phyloP scores from a whole-genome alignment of 2,329 filamentous ascomycete genomes.

The Arthrocladium fulminans region DNA sequence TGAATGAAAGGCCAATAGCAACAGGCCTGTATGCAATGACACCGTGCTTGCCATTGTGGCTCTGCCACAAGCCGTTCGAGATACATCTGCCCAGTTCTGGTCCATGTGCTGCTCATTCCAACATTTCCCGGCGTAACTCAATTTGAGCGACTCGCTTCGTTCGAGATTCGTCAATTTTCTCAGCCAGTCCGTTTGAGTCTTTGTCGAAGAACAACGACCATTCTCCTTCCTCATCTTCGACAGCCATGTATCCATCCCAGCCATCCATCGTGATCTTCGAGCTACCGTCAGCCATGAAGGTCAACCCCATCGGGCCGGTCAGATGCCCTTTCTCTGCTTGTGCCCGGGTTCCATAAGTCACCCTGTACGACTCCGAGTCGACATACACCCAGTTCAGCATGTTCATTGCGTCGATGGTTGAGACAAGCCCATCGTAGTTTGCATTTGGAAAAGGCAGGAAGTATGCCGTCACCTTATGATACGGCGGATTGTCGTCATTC shows the following conservation, averaged over 20 bases:
- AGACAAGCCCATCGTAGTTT: constrained; percentile 14
- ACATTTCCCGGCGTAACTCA: constrained; percentile 34
- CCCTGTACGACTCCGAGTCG: constrained; percentile 50
- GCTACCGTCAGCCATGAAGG: constrained; percentile 21
- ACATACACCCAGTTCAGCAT: constrained; percentile 63
- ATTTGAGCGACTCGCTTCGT: constrained; percentile 45
- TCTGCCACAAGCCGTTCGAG: too few relatives aligned
- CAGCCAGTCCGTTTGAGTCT: constrained; percentile 31
- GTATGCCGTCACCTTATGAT: constrained; percentile 30
- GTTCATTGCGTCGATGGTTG: constrained; percentile 14
- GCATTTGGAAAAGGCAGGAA: constrained; percentile 16
- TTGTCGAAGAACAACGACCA: constrained; percentile 39
- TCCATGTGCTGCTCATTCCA: constrained; percentile 23
- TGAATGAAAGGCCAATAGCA: too few relatives aligned
- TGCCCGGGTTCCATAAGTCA: constrained; percentile 59
- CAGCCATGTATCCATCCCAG: constrained; percentile 30
- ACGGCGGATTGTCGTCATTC: background rate
- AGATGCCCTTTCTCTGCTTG: constrained; percentile 58
- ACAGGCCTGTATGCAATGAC: too few relatives aligned
- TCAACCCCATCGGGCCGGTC: constrained; percentile 79
- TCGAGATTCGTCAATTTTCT: constrained; percentile 36
- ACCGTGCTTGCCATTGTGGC: too few relatives aligned
- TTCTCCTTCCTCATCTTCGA: constrained; percentile 33
- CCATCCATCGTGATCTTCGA: constrained; percentile 29
- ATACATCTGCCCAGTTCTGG: background rate